Percentiles rank a stretch among this genome's conserved stretches.
Evolutionary conservation across 257 asterid species (phyloP).

Genomic region (Lithospermum erythrorhizon): DNA sequence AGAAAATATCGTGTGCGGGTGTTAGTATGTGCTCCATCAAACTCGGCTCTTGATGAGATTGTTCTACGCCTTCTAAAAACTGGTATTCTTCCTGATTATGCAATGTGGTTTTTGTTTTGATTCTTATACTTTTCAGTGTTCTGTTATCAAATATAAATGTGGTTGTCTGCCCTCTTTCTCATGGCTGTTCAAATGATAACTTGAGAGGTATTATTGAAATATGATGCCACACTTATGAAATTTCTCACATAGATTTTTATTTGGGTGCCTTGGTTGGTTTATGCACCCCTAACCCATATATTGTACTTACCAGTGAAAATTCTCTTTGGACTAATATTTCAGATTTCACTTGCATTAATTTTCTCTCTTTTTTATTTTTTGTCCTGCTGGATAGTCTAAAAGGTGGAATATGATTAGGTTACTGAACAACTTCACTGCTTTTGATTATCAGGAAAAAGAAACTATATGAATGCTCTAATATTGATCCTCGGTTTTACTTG

Average conservation of each 20-base stretch:
- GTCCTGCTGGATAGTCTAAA: background rate
- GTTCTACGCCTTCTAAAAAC: constrained; percentile 67
- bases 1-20: constrained; percentile 94
- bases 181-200: too few relatives aligned
- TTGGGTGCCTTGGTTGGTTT: too few relatives aligned
- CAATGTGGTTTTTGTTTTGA: background rate
- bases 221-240: too few relatives aligned
- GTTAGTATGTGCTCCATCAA: constrained; percentile 95
- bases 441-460: background rate
- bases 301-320: too few relatives aligned
- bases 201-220: too few relatives aligned
- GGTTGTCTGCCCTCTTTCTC: too few relatives aligned
- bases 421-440: background rate
- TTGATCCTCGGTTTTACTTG: constrained; percentile 14
- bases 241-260: too few relatives aligned
- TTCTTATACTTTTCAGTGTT: background rate
- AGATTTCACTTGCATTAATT: too few relatives aligned
- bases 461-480: constrained; percentile 1
- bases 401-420: background rate
- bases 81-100: constrained; percentile 34
- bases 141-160: background rate
- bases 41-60: constrained; percentile 96
- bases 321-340: too few relatives aligned
- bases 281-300: too few relatives aligned
- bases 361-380: too few relatives aligned